Evolutionary conservation across 345 rosid genomes (phyloP), one percentile per base, ranked within the genome.

Genomic region (Iberis pinnata): DNA sequence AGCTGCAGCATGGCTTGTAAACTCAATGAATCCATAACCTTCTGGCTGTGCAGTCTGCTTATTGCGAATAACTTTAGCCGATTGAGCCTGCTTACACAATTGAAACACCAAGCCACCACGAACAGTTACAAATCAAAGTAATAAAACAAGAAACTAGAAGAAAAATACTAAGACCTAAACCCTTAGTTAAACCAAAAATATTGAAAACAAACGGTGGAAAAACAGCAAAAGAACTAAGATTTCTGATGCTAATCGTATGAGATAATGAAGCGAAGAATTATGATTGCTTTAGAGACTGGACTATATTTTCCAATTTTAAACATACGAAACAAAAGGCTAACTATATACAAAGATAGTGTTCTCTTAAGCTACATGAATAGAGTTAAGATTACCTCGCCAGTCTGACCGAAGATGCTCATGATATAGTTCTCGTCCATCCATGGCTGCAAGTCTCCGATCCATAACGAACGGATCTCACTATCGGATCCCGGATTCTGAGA

Each of bases 361-460:
- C 11, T 26, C 2, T 27, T 26, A 4, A 26, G 29, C 33, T 29
- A 3, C 16, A 7, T 1, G 5, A 9, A 3, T 7, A 19, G 0
- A 3, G 9, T 22, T 22, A 22, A 22, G 25, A 22, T 29, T 77
- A 85, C 99, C 97, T 85, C 94, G 48, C 88, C 83, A 8, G 83
- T 58, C 18, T 56, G 60, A 27, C 73, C 43, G 40, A 88, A 92
- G 70, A 80, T 64, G 71, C 40, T 63, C 62, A 60, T 56, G 59
- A 92, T 74, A 56, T 92, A 88, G 70, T 25, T 75, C 75, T 92
- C 97, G 41, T 92, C 95, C 99, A 92, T 92, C 86, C 95, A 83
- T 15, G 66, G 90, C 77, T 77, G 97, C 68, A 88, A 59, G 62
- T 83, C 95, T 4, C 99, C 95, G 61, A 92, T 85, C 97, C 99